Conservation (phyloP, 192 early-diverging fungal species). For the Entomortierella chlamydospora region DNA sequence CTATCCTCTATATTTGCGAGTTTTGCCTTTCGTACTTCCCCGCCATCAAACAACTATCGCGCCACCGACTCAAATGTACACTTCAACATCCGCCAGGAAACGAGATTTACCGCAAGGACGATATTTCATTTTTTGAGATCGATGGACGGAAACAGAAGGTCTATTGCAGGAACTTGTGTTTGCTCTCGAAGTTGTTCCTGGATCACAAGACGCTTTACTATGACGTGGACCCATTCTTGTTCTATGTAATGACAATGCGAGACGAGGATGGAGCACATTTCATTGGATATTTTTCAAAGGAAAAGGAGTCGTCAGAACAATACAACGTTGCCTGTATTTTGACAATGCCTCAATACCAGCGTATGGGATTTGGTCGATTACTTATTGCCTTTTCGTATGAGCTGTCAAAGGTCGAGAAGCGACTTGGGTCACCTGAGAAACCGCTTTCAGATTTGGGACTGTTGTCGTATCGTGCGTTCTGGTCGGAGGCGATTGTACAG, state of each 20-base stretch:
- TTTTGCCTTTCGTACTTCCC: slow-evolving; percentile 92
- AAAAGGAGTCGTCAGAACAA: slow-evolving; percentile 95
- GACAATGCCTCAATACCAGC: slow-evolving; percentile 96
- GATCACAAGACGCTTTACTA: slow-evolving; percentile 99
- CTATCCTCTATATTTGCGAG: slow-evolving; percentile 93
- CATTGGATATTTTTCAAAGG: slow-evolving; percentile 99
- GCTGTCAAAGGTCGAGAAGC: slow-evolving; percentile 93
- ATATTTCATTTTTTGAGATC: slow-evolving; percentile 97
- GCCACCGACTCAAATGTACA: slow-evolving; percentile 90
- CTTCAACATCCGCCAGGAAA: slow-evolving; percentile 98
- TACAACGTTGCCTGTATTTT: slow-evolving; percentile 99
- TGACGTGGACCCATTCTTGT: slow-evolving; percentile 98
- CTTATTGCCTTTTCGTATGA: slow-evolving; percentile 98
- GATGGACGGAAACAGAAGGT: slow-evolving; percentile 93
- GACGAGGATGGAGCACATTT: slow-evolving; percentile 91
- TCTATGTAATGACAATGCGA: slow-evolving; percentile 93
- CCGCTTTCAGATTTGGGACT: slow-evolving; percentile 97
- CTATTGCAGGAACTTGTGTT: slow-evolving; percentile 96
- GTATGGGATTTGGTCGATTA: slow-evolving; percentile 94
- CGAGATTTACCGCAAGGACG: slow-evolving; percentile 95
- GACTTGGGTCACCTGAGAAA: slow-evolving; percentile 96
- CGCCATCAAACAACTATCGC: slow-evolving; percentile 75
- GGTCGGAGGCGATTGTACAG: slow-evolving; percentile 90
- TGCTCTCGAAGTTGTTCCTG: slow-evolving; percentile 96
- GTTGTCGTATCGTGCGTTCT: slow-evolving; percentile 95